Evolutionary conservation across 2,329 filamentous ascomycete species (phyloP).

Genomic region (Sporothrix phasma): DNA sequence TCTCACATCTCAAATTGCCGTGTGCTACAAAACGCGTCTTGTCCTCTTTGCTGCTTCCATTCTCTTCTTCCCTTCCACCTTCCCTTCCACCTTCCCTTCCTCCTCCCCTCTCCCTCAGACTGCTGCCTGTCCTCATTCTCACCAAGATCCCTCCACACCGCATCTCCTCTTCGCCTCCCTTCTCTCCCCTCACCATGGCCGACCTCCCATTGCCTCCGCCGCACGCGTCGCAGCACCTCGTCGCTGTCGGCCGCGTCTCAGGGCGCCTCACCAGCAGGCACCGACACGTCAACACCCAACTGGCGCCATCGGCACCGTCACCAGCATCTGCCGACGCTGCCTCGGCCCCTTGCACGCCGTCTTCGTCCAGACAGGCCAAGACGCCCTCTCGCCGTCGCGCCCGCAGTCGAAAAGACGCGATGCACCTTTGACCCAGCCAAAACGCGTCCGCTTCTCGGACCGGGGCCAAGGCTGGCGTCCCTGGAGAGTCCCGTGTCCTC

Average conservation of each 20-base stretch:
- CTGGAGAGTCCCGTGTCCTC: slow-evolving; percentile 17
- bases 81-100: not conserved
- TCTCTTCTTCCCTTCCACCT: not conserved
- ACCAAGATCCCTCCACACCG: not conserved
- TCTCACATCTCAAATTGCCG: not conserved
- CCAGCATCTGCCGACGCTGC: not conserved
- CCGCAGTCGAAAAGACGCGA: slow-evolving; percentile 26
- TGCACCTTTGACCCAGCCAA: slow-evolving; percentile 22
- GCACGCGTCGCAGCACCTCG: slow-evolving; percentile 37
- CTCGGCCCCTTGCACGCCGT: not conserved
- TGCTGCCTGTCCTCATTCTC: not conserved
- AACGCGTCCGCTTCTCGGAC: slow-evolving; percentile 50
- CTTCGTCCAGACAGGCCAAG: slow-evolving; percentile 15
- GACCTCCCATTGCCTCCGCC: slow-evolving; percentile 44
- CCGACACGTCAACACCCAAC: not conserved
- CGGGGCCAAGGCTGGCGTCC: slow-evolving; percentile 26
- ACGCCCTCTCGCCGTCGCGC: slow-evolving; percentile 21
- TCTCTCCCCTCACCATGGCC: slow-evolving; percentile 24
- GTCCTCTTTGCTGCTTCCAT: not conserved
- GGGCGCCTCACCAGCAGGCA: not conserved
- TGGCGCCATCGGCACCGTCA: slow-evolving; percentile 21
- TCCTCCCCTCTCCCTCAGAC: not conserved
- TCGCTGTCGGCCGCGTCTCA: slow-evolving; percentile 17
- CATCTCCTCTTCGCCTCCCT: not conserved
- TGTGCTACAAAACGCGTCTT: not conserved